Conservation (phyloP, 2,329 filamentous ascomycete species). For the Zasmidium angulare region DNA sequence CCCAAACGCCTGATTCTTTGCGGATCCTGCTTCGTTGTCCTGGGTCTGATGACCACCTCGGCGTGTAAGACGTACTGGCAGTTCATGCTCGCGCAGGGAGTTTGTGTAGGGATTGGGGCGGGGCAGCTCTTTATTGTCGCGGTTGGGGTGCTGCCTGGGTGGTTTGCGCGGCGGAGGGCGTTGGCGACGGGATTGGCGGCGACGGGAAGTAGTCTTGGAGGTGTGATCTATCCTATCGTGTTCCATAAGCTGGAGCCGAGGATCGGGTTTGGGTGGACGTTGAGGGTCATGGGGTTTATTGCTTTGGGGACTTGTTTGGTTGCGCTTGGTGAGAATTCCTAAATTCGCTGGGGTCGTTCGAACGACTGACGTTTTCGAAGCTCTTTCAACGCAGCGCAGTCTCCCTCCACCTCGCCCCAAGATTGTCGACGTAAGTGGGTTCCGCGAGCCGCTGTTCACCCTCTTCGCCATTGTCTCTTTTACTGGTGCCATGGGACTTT, state of each 20-base stretch:
- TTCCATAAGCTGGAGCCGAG: slow-evolving; percentile 53
- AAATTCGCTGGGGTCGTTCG: slow-evolving; percentile 40
- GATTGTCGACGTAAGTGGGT: slow-evolving; percentile 45
- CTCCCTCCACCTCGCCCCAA: slow-evolving; percentile 42
- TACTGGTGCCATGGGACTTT: slow-evolving; percentile 38
- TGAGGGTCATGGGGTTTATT: slow-evolving; percentile 51
- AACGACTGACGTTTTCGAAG: slow-evolving; percentile 23
- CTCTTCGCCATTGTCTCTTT: slow-evolving; percentile 34
- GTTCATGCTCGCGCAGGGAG: slow-evolving; percentile 51
- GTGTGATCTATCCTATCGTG: slow-evolving; percentile 52
- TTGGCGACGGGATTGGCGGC: slow-evolving; percentile 61
- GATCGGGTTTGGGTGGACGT: slow-evolving; percentile 56
- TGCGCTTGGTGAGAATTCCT: slow-evolving; percentile 40
- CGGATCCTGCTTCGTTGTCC: slow-evolving; percentile 42
- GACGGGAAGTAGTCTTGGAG: slow-evolving; percentile 50
- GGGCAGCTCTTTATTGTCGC: slow-evolving; percentile 63
- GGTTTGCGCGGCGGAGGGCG: slow-evolving; percentile 56
- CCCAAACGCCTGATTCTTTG: slow-evolving; percentile 36
- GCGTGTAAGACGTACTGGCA: slow-evolving; percentile 51
- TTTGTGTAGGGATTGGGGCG: slow-evolving; percentile 38
- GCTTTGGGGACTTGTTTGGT: slow-evolving; percentile 25
- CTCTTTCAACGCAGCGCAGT: slow-evolving; percentile 43
- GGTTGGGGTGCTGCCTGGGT: slow-evolving; percentile 64
- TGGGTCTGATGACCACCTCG: slow-evolving; percentile 53
- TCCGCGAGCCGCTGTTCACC: slow-evolving; percentile 38